Conservation (phyloP, 2,329 filamentous ascomycete species). For the Trichophaea hybrida region DNA sequence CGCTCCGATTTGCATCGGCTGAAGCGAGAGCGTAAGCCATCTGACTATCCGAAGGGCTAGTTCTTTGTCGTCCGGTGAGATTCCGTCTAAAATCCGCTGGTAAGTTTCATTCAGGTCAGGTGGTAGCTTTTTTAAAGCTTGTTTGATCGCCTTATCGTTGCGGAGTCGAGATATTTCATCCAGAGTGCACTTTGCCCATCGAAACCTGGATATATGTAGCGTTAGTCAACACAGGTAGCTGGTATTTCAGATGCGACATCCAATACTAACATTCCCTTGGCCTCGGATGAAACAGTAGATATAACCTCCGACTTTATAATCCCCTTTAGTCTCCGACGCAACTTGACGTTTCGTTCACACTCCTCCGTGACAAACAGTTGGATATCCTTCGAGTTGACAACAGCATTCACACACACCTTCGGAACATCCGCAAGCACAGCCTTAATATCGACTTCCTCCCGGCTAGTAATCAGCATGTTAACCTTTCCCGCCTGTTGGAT, state of each 20-base stretch:
- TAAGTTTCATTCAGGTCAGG: slow-evolving; percentile 26
- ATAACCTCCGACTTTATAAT: slow-evolving; percentile 3
- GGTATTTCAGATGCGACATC: background rate
- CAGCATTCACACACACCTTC: background rate
- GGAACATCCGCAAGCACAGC: background rate
- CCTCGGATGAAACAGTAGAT: background rate
- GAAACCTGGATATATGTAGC: too few relatives aligned
- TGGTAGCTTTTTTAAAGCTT: slow-evolving; percentile 19
- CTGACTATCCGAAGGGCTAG: slow-evolving; percentile 26
- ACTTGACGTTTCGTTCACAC: background rate
- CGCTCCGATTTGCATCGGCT: slow-evolving; percentile 27
- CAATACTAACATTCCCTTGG: slow-evolving; percentile 6
- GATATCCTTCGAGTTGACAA: slow-evolving; percentile 7
- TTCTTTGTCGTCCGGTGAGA: slow-evolving; percentile 19
- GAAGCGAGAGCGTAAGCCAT: slow-evolving; percentile 26
- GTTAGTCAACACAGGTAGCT: too few relatives aligned
- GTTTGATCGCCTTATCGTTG: slow-evolving; percentile 11
- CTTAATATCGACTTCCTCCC: slow-evolving; percentile 10
- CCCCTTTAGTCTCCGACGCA: background rate
- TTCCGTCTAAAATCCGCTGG: slow-evolving; percentile 24
- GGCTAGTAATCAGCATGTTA: slow-evolving; percentile 10
- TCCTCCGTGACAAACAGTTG: slow-evolving; percentile 1
- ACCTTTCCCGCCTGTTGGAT: slow-evolving; percentile 1
- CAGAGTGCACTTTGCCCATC: slow-evolving; percentile 10
- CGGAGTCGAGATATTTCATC: slow-evolving; percentile 7